Evolutionary conservation across 1,139 yeast genomes (phyloP), one percentile per base, ranked within the genome.

Genomic region (Ogataea hybrid): DNA sequence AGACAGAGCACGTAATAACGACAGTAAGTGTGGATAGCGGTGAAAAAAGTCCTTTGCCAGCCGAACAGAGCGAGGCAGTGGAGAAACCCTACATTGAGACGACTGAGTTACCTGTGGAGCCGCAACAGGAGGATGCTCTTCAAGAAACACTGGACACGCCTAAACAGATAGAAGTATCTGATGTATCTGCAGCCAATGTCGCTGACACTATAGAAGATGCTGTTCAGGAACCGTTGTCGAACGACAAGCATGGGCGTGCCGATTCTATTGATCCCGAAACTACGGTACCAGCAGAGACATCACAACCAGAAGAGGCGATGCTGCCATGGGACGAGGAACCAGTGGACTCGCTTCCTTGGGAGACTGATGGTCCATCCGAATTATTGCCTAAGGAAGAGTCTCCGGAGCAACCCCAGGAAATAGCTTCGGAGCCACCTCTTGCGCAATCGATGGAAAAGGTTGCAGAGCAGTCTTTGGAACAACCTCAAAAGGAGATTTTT

Each of bases 271-370:
- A 6, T 20, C 21, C 9, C 7, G 21, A 9, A 20, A 2, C 2
- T 3, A 20, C 21, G 21, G 21, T 7, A 7, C 21, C 21, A 6
- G 9, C 7, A 6, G 21, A 20, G 21, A 20, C 9, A 20, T 20
- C 21, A 6, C 21, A 20, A 7, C 21, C 27, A 5, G 17, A 22
- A 21, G 35, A 29, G 25, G 4, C 32, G 23, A 36, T 28, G 15
- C 37, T 41, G 15, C 38, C 44, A 7, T 41, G 44, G 44, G 44
- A 36, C 11, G 8, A 30, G 25, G 32, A 39, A 3, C 23, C 39
- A 9, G 27, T 10, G 5, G 42, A 35, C 8, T 23, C 23, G 27
- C 37, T 46, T 46, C 50, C 50, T 30, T 46, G 50, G 50, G 50
- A 46, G 6, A 20, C 16, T 20, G 38, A 35, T 10, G 33, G 27